phyloP scores from a whole-genome alignment of 805 yeast genomes.

The Clavispora santaluciae region DNA sequence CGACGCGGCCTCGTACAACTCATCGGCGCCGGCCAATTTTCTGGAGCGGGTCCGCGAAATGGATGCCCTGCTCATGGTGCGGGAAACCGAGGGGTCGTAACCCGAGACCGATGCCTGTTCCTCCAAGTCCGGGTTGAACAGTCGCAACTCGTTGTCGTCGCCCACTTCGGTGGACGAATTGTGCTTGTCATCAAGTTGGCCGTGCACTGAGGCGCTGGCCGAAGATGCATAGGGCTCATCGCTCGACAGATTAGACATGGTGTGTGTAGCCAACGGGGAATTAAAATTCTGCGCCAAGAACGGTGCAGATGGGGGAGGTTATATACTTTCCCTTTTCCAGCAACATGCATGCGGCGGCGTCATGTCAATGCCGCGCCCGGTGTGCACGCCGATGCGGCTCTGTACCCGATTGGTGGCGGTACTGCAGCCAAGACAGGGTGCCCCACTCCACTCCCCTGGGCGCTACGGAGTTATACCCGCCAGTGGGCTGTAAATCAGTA shows the following conservation, averaged over 20 bases:
- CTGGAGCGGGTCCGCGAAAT: conserved; percentile 12
- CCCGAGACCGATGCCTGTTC: background rate
- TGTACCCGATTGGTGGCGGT: too few relatives aligned
- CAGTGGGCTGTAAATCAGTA: too few relatives aligned
- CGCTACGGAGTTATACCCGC: too few relatives aligned
- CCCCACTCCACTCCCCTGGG: too few relatives aligned
- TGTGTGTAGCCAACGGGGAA: background rate
- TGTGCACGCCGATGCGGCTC: background rate
- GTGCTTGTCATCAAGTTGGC: background rate
- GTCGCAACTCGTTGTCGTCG: background rate
- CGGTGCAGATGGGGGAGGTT: background rate
- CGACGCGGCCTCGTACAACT: conserved; percentile 23
- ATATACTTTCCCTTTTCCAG: background rate
- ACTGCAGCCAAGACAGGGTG: too few relatives aligned
- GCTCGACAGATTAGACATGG: background rate
- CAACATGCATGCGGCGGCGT: background rate
- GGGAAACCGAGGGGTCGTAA: background rate
- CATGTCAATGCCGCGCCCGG: background rate
- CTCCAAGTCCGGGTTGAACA: conserved; percentile 1
- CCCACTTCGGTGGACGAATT: background rate
- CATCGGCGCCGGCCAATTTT: conserved; percentile 24
- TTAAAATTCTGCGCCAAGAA: background rate
- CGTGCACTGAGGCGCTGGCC: background rate
- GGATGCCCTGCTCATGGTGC: conserved; percentile 1
- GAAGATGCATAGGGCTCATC: background rate